These are phyloP conservation scores for Pyrus hybrid DNA, from an alignment of 331 rosid species.

Conservation along the genomic window DNA sequence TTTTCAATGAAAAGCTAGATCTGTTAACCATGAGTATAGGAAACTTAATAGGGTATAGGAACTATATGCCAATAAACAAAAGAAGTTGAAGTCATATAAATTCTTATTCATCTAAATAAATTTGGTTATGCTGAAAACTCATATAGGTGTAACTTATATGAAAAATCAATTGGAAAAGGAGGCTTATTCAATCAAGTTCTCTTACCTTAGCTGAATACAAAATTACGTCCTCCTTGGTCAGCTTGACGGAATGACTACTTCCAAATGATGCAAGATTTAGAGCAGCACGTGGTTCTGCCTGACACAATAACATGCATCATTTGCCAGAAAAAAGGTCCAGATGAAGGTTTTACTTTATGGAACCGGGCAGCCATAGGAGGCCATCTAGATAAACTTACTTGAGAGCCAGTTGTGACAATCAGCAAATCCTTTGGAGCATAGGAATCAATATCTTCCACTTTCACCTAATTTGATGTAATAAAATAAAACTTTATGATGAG, in stretches of 20 bases:
- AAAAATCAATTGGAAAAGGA: background rate
- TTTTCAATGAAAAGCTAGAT: background rate
- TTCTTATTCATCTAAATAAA: background rate
- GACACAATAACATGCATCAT: constrained; percentile 54
- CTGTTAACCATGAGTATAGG: background rate
- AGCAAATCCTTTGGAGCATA: constrained; percentile 95
- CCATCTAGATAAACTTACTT: constrained; percentile 58
- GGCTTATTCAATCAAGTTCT: background rate
- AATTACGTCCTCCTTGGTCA: constrained; percentile 70
- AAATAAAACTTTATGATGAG: constrained; percentile 3
- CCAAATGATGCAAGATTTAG: constrained; percentile 95
- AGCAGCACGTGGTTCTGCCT: constrained; percentile 99
- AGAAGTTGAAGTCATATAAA: background rate
- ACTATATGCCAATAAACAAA: background rate
- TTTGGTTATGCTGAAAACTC: background rate
- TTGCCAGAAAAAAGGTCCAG: constrained; percentile 22
- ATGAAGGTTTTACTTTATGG: constrained; percentile 5
- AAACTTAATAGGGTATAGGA: background rate
- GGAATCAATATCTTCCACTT: constrained; percentile 93
- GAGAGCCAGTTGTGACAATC: constrained; percentile 95
- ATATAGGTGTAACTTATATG: background rate
- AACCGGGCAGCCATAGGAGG: constrained; percentile 13
- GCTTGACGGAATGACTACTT: constrained; percentile 83
- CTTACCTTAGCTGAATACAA: constrained; percentile 93
- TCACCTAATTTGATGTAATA: constrained; percentile 39